Percentiles rank a stretch among this genome's conserved stretches.
Evolutionary conservation across 1,284 basidiomycete genomes (phyloP).

Genomic region (Anthracocystis walkeri): DNA sequence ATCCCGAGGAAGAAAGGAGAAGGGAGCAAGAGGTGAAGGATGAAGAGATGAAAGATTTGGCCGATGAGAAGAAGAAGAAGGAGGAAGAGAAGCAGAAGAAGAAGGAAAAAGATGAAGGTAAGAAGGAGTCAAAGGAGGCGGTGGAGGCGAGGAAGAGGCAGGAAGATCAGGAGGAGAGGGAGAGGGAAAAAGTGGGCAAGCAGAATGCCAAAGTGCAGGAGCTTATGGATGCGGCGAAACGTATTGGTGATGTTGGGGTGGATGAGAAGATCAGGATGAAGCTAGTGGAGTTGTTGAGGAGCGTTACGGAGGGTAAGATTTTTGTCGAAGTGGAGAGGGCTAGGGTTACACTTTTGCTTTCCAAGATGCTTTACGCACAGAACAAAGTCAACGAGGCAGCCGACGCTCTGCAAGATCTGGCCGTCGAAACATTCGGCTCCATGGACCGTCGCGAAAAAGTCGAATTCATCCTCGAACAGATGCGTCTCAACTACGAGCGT

Average conservation of each 20-base stretch:
- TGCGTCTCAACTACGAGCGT: conserved; percentile 85
- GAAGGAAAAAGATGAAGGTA: conserved; percentile 43
- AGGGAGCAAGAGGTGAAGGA: conserved; percentile 43
- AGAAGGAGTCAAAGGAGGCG: conserved; percentile 47
- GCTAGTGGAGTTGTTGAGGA: conserved; percentile 80
- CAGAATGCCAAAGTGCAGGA: conserved; percentile 57
- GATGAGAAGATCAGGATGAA: conserved; percentile 47
- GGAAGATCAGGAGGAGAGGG: conserved; percentile 48
- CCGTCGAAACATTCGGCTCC: conserved; percentile 98
- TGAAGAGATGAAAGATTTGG: conserved; percentile 48
- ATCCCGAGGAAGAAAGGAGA: conserved; percentile 74
- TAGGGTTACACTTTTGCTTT: conserved; percentile 74
- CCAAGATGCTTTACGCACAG: conserved; percentile 58
- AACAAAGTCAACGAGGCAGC: conserved; percentile 64
- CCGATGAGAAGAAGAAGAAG: conserved; percentile 41
- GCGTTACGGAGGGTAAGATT: conserved; percentile 98
- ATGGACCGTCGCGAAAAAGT: conserved; percentile 99
- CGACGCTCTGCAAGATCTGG: conserved; percentile 82
- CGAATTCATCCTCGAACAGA: conserved; percentile 97
- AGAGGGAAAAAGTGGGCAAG: conserved; percentile 57
- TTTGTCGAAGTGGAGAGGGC: conserved; percentile 97
- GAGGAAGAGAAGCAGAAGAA: conserved; percentile 36
- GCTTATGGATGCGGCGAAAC: conserved; percentile 58
- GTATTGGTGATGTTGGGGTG: conserved; percentile 58
- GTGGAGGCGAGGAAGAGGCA: conserved; percentile 32